These are phyloP conservation scores for Mediolabrus comicus DNA, from an alignment of 108 stramenopile species.

Conservation along the genomic window DNA sequence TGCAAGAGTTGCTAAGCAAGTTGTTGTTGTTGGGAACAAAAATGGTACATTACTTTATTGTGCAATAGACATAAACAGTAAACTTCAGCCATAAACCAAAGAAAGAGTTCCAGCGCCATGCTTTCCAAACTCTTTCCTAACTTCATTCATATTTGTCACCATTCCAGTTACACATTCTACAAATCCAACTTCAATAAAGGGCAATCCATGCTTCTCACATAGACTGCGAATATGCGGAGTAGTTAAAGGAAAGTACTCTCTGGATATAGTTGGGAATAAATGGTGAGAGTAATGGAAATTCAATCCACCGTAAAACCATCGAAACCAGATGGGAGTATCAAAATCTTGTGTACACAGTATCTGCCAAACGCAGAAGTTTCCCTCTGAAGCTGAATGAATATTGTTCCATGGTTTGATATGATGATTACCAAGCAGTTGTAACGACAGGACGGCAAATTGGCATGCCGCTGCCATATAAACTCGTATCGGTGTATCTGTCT, in stretches of 20 bases:
- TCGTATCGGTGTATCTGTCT: slow-evolving; percentile 8
- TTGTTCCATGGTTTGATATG: slow-evolving; percentile 32
- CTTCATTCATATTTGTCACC: slow-evolving; percentile 28
- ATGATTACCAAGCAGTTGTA: slow-evolving; percentile 30
- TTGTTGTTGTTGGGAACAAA: no score
- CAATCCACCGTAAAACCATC: slow-evolving; percentile 31
- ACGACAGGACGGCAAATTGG: slow-evolving; percentile 18
- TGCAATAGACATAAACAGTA: no score
- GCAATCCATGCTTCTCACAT: slow-evolving; percentile 25
- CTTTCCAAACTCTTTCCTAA: slow-evolving; percentile 23
- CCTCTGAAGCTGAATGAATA: slow-evolving; percentile 24
- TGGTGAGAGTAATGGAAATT: slow-evolving; percentile 38
- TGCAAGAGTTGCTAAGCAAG: no score
- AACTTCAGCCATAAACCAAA: slow-evolving; percentile 16
- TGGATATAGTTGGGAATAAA: slow-evolving; percentile 29
- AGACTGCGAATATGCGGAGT: slow-evolving; percentile 17
- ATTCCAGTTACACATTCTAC: slow-evolving; percentile 24
- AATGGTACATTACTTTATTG: no score
- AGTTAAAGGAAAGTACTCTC: slow-evolving; percentile 28
- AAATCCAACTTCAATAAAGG: slow-evolving; percentile 24
- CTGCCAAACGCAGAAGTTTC: slow-evolving; percentile 32
- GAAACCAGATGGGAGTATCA: slow-evolving; percentile 9
- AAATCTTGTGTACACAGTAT: slow-evolving; percentile 27
- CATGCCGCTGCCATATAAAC: slow-evolving; percentile 11
- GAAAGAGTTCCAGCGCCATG: slow-evolving; percentile 26